A percentile compares a stretch with the other conserved stretches of the same genome.
Evolutionary conservation across 192 early-diverging fungal species (phyloP).

Genomic region (Linnemannia zychae): DNA sequence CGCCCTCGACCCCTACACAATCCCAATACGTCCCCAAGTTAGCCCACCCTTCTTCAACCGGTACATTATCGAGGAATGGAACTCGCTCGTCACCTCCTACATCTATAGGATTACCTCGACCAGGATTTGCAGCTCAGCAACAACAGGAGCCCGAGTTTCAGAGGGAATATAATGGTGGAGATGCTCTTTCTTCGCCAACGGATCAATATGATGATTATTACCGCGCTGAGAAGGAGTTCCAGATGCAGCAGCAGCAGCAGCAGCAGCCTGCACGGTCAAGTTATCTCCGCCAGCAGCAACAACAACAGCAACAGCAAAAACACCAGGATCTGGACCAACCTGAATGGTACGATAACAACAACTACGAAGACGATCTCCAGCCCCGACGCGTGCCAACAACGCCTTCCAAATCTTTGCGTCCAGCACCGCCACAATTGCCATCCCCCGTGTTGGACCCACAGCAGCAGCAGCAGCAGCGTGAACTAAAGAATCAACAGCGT

Average conservation of each 20-base stretch:
- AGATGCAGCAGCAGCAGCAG: slow-evolving; percentile 6
- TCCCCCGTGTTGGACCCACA: background rate
- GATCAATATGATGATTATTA: slow-evolving; percentile 22
- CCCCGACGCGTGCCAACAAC: slow-evolving; percentile 8
- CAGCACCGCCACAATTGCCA: background rate
- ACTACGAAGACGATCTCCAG: background rate
- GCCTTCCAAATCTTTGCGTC: background rate
- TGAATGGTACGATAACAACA: slow-evolving; percentile 28
- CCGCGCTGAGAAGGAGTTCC: background rate
- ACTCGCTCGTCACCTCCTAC: slow-evolving; percentile 23
- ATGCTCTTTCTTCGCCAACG: slow-evolving; percentile 1
- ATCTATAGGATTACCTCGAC: slow-evolving; percentile 1
- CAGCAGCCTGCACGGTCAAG: background rate
- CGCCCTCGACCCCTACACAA: background rate
- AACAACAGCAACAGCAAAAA: background rate
- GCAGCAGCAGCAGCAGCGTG: slow-evolving; percentile 20
- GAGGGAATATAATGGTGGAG: background rate
- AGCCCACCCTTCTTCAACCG: background rate
- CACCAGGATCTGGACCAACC: slow-evolving; percentile 2
- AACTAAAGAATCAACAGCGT: slow-evolving; percentile 30
- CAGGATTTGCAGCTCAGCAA: background rate
- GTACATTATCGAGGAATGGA: slow-evolving; percentile 1
- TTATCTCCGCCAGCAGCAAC: slow-evolving; percentile 1
- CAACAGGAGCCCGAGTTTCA: slow-evolving; percentile 9
- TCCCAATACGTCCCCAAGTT: slow-evolving; percentile 4